These are phyloP conservation scores for Cytospora leucostoma DNA, from an alignment of 2,329 filamentous ascomycete genomes.

Conservation along the genomic window DNA sequence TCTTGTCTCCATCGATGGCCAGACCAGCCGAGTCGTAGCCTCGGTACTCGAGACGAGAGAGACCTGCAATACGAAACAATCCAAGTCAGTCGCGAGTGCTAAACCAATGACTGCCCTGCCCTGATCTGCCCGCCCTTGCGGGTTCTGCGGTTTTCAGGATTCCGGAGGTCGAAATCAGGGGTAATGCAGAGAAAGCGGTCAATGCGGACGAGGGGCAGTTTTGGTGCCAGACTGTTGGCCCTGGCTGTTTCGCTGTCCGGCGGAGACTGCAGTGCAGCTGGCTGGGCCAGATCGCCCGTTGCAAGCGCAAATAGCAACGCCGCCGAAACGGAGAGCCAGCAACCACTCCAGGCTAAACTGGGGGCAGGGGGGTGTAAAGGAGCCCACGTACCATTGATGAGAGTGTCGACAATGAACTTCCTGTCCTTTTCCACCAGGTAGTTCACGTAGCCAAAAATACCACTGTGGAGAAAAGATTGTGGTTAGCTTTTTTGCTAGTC, in stretches of 20 bases:
- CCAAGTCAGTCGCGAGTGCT: slow-evolving; percentile 34
- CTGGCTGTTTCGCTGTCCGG: slow-evolving; percentile 1
- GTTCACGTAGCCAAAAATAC: slow-evolving; percentile 98
- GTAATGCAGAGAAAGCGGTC: slow-evolving; percentile 8
- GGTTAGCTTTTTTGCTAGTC: slow-evolving; percentile 33
- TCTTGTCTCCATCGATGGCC: slow-evolving; percentile 96
- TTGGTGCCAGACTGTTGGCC: slow-evolving; percentile 1
- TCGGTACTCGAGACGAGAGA: slow-evolving; percentile 95
- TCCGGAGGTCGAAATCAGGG: not conserved
- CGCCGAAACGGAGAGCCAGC: slow-evolving; percentile 4
- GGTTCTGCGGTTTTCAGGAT: not conserved
- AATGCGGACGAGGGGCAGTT: not conserved
- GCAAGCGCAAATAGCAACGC: slow-evolving; percentile 12
- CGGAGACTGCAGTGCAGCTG: slow-evolving; percentile 5
- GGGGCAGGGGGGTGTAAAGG: slow-evolving; percentile 22
- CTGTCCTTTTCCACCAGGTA: slow-evolving; percentile 99
- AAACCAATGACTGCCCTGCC: not conserved
- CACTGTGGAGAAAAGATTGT: slow-evolving; percentile 53
- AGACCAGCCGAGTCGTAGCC: slow-evolving; percentile 98
- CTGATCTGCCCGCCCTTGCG: not conserved
- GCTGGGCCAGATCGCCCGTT: slow-evolving; percentile 9
- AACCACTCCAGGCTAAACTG: slow-evolving; percentile 5
- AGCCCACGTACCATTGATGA: slow-evolving; percentile 80
- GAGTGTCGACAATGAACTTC: slow-evolving; percentile 91
- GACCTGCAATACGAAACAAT: slow-evolving; percentile 56